Percentiles rank a stretch among this genome's conserved stretches.
Conservation (phyloP, 306 rosid species). For the Hippophae rhamnoides region DNA sequence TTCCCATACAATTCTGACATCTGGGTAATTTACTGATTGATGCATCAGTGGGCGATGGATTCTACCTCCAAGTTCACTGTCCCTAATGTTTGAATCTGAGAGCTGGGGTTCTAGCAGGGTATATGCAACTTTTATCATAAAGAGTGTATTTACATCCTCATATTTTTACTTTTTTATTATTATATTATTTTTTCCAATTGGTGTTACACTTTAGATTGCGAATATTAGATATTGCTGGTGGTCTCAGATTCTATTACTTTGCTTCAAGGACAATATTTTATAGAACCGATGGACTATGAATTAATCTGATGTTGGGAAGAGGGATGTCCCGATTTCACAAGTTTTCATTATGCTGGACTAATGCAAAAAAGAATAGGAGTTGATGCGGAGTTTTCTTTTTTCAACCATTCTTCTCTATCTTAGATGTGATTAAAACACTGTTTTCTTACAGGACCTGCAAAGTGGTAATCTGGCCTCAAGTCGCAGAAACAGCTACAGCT, state of each 20-base stretch:
- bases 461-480: conserved; percentile 46
- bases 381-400: no score
- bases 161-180: neutral
- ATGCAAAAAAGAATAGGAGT: no score
- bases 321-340: no score
- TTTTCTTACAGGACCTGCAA: conserved; percentile 46
- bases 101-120: conserved; percentile 79
- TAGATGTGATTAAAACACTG: no score
- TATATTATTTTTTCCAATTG: neutral
- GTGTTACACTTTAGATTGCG: neutral
- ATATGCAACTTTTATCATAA: conserved; percentile 22
- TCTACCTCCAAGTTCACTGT: conserved; percentile 54
- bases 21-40: conserved; percentile 80
- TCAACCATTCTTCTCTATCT: no score
- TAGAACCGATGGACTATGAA: no score
- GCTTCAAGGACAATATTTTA: no score
- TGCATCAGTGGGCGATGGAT: conserved; percentile 97
- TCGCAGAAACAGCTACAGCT: conserved; percentile 70
- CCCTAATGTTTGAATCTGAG: conserved; percentile 77
- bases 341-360: no score
- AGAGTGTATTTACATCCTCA: neutral
- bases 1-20: conserved; percentile 72
- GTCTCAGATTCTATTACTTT: neutral
- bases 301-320: no score
- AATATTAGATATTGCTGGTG: neutral